These are phyloP conservation scores for Salix dunnii DNA, from an alignment of 345 rosid genomes.

Conservation along the genomic window DNA sequence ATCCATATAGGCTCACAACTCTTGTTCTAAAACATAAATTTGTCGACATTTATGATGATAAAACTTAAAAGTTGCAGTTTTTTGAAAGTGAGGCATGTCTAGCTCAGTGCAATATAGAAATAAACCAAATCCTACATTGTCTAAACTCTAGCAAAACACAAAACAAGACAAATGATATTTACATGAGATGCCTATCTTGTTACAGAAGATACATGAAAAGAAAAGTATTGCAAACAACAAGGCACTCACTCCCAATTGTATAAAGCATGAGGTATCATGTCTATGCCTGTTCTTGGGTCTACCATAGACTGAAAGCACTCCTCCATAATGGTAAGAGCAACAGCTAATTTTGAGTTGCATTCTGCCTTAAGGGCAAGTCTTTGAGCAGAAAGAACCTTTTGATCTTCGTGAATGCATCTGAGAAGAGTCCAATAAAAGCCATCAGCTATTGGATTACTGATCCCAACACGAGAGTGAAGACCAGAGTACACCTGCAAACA, in stretches of 20 bases:
- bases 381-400: constrained; percentile 66
- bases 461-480: constrained; percentile 75
- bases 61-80: not conserved
- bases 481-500: constrained; percentile 55
- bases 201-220: not conserved
- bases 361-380: constrained; percentile 79
- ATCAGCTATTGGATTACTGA: constrained; percentile 45
- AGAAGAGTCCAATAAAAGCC: constrained; percentile 77
- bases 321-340: constrained; percentile 89
- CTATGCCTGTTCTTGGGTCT: constrained; percentile 88
- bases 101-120: not conserved
- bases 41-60: not conserved
- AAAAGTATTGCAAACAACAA: not conserved
- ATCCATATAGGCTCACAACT: too few species aligned
- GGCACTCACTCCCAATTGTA: constrained; percentile 80
- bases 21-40: not conserved
- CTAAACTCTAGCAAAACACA: not conserved
- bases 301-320: constrained; percentile 93
- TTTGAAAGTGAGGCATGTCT: not conserved
- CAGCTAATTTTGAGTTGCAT: constrained; percentile 88
- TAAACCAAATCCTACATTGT: not conserved
- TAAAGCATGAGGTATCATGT: constrained; percentile 86
- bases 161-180: not conserved
- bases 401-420: constrained; percentile 79
- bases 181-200: not conserved